phyloP scores from a whole-genome alignment of 164 flowering plant genomes.

The Umbellularia californica region DNA sequence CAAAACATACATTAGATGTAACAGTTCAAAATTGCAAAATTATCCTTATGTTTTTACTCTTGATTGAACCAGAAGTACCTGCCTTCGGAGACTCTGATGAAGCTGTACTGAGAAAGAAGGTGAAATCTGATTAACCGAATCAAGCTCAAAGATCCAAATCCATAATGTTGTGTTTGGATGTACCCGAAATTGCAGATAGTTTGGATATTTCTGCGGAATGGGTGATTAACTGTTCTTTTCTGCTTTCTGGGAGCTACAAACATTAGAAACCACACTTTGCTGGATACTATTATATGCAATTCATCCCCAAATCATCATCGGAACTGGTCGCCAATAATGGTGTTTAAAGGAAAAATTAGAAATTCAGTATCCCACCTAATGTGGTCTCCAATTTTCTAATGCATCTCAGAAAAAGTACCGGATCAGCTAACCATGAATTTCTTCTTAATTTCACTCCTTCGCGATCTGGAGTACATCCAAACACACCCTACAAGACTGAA shows the following conservation, averaged over 20 bases:
- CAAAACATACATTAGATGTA: background rate
- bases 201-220: too few species aligned
- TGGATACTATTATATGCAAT: too few species aligned
- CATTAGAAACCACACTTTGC: too few species aligned
- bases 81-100: slow-evolving; percentile 21
- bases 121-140: slow-evolving; percentile 10
- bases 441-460: background rate
- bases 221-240: too few species aligned
- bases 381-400: too few species aligned
- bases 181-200: too few species aligned
- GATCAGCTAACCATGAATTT: background rate
- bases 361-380: too few species aligned
- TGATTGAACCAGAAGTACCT: slow-evolving; percentile 13
- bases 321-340: too few species aligned
- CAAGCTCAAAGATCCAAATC: slow-evolving; percentile 15
- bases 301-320: background rate
- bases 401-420: too few species aligned
- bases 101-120: slow-evolving; percentile 24
- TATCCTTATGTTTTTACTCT: background rate
- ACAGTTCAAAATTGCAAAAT: too few species aligned
- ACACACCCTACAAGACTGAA: background rate
- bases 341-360: too few species aligned
- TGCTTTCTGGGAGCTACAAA: too few species aligned
- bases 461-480: slow-evolving; percentile 12
- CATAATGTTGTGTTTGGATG: slow-evolving; percentile 4